Conservation (phyloP, 1,139 yeast genomes). For the Saccharomycopsis crataegensis region DNA sequence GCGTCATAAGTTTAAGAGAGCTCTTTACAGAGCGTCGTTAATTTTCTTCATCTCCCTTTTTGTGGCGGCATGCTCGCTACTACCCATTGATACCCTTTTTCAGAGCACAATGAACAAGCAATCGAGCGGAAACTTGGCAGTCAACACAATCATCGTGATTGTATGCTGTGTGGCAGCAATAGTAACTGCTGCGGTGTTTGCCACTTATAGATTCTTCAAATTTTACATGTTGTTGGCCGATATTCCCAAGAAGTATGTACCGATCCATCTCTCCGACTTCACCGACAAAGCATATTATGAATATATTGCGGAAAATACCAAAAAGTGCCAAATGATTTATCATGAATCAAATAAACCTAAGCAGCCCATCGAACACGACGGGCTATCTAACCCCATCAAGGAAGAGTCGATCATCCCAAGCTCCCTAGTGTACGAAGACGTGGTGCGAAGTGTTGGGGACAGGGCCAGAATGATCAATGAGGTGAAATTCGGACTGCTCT, state of each 20-base stretch:
- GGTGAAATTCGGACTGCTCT: background rate
- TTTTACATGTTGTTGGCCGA: slow-evolving; percentile 12
- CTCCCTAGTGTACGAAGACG: slow-evolving; percentile 18
- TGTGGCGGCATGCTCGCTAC: slow-evolving; percentile 10
- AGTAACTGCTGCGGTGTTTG: slow-evolving; percentile 6
- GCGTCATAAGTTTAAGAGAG: background rate
- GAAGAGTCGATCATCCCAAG: slow-evolving; percentile 16
- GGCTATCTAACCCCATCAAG: slow-evolving; percentile 16
- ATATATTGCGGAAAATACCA: slow-evolving; percentile 12
- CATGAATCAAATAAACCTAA: slow-evolving; percentile 7
- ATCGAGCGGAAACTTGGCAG: slow-evolving; percentile 13
- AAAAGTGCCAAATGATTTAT: slow-evolving; percentile 15
- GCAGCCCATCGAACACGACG: slow-evolving; percentile 14
- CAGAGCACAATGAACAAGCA: slow-evolving; percentile 17
- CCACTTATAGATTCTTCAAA: slow-evolving; percentile 10
- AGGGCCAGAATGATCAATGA: slow-evolving; percentile 3
- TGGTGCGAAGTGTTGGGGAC: slow-evolving; percentile 15
- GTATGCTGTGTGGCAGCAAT: slow-evolving; percentile 17
- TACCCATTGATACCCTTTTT: slow-evolving; percentile 18
- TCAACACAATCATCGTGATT: slow-evolving; percentile 15
- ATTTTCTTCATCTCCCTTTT: slow-evolving; percentile 15
- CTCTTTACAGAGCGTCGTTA: slow-evolving; percentile 10
- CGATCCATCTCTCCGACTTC: slow-evolving; percentile 17
- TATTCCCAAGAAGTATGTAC: slow-evolving; percentile 16
- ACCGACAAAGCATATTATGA: background rate